These are phyloP conservation scores for Neoboletus magnificus DNA, from an alignment of 768 basidiomycete species.

Conservation along the genomic window DNA sequence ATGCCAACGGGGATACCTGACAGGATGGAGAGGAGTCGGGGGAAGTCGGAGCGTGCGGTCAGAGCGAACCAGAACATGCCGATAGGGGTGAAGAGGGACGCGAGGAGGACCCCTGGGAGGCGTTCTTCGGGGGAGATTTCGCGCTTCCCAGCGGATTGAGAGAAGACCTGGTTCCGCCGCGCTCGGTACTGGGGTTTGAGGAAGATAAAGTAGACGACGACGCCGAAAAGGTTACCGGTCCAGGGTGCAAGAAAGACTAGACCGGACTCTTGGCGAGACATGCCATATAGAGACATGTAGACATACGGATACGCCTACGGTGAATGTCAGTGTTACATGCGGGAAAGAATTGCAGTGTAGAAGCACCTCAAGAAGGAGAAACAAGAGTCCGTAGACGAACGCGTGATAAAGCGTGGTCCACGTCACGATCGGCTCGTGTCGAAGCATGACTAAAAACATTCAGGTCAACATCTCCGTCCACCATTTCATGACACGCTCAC, in stretches of 20 bases:
- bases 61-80: slow-evolving; percentile 30
- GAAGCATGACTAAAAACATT: slow-evolving; percentile 20
- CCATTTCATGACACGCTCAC: slow-evolving; percentile 11
- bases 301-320: slow-evolving; percentile 23
- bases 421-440: slow-evolving; percentile 23
- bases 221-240: slow-evolving; percentile 25
- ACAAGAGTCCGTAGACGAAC: slow-evolving; percentile 28
- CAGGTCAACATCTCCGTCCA: not conserved
- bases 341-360: not conserved
- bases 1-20: slow-evolving; percentile 28
- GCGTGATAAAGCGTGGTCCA: slow-evolving; percentile 30
- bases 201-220: slow-evolving; percentile 24
- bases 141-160: slow-evolving; percentile 20
- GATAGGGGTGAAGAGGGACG: slow-evolving; percentile 26
- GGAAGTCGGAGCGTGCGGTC: slow-evolving; percentile 13
- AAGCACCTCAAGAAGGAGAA: slow-evolving; percentile 27
- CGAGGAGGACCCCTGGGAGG: slow-evolving; percentile 24
- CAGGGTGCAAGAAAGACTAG: slow-evolving; percentile 27
- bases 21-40: slow-evolving; percentile 10
- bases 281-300: slow-evolving; percentile 17
- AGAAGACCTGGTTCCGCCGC: slow-evolving; percentile 12
- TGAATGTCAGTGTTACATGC: not conserved
- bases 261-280: slow-evolving; percentile 24
- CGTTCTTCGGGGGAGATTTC: slow-evolving; percentile 27
- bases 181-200: slow-evolving; percentile 22